Evolutionary conservation across 1,139 yeast species (phyloP).

Genomic region (Trichomonascaceae sp.): DNA sequence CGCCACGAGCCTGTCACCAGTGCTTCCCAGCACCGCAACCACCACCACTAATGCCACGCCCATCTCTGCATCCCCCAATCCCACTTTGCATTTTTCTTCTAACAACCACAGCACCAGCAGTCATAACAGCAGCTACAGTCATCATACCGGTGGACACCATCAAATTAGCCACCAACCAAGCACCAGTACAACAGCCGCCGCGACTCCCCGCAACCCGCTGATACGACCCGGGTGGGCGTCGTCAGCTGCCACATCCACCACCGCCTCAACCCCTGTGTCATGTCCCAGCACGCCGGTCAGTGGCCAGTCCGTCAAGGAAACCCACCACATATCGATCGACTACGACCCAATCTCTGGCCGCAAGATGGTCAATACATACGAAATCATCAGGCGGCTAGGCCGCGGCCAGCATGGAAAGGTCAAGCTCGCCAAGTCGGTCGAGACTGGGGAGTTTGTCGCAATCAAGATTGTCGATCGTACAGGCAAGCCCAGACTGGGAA

Average conservation of each 20-base stretch:
- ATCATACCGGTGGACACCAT: too few relatives aligned
- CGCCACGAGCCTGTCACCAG: too few relatives aligned
- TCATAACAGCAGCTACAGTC: too few relatives aligned
- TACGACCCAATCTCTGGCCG: constrained; percentile 82
- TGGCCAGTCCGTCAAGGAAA: constrained; percentile 51
- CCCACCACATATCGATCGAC: constrained; percentile 66
- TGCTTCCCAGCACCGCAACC: too few relatives aligned
- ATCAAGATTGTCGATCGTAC: constrained; percentile 83
- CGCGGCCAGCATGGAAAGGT: constrained; percentile 97
- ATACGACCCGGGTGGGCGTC: not conserved
- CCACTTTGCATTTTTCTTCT: too few relatives aligned
- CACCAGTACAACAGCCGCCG: too few relatives aligned
- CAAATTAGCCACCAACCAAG: too few relatives aligned
- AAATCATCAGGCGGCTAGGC: constrained; percentile 77
- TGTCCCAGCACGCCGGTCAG: constrained; percentile 5
- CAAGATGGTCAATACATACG: constrained; percentile 80
- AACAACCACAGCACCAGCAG: too few relatives aligned
- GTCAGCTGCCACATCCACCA: constrained; percentile 1
- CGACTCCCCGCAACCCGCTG: too few relatives aligned
- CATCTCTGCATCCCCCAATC: too few relatives aligned
- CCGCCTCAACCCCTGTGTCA: constrained; percentile 3
- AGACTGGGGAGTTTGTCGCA: constrained; percentile 66
- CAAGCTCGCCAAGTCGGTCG: constrained; percentile 69
- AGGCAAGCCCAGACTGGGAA: constrained; percentile 46
- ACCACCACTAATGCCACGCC: too few relatives aligned